Percentiles rank a stretch among this genome's conserved stretches.
phyloP scores from a whole-genome alignment of 305 asterid genomes.

The Fraxinus angustifolia region DNA sequence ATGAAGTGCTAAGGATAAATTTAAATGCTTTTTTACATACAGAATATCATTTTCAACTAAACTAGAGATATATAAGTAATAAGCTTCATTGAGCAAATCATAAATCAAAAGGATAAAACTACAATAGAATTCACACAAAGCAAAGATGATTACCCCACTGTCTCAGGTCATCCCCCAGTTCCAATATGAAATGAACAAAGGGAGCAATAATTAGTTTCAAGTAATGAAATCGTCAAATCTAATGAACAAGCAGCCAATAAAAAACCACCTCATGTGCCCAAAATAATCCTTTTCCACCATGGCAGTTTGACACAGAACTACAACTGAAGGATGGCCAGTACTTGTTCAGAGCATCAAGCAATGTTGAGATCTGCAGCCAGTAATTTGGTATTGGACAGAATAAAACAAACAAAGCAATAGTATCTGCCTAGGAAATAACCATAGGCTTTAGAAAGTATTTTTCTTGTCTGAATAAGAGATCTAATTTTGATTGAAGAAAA shows the following conservation, averaged over 20 bases:
- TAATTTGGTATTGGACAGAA: background rate
- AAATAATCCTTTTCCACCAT: constrained; percentile 66
- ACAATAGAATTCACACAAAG: constrained; percentile 17
- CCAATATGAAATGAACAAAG: constrained; percentile 44
- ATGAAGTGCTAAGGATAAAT: background rate
- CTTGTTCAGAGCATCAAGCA: constrained; percentile 50
- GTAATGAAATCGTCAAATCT: constrained; percentile 17
- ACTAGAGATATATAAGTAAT: constrained; percentile 2
- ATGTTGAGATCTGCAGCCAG: constrained; percentile 52
- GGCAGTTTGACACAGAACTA: constrained; percentile 58
- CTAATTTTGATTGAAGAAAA: background rate
- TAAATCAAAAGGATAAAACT: constrained; percentile 12
- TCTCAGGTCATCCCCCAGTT: constrained; percentile 34
- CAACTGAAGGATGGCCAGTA: constrained; percentile 90
- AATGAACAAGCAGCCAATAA: constrained; percentile 14
- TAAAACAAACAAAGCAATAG: background rate
- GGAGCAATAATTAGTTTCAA: constrained; percentile 44
- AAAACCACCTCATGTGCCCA: constrained; percentile 90
- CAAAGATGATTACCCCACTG: constrained; percentile 85
- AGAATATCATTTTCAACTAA: constrained; percentile 21
- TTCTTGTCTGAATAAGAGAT: background rate
- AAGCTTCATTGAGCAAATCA: constrained; percentile 16
- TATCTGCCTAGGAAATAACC: background rate
- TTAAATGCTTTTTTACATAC: background rate
- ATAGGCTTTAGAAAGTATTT: background rate